phyloP scores from a whole-genome alignment of 2,329 filamentous ascomycete genomes.

The Ascochyta pisi region DNA sequence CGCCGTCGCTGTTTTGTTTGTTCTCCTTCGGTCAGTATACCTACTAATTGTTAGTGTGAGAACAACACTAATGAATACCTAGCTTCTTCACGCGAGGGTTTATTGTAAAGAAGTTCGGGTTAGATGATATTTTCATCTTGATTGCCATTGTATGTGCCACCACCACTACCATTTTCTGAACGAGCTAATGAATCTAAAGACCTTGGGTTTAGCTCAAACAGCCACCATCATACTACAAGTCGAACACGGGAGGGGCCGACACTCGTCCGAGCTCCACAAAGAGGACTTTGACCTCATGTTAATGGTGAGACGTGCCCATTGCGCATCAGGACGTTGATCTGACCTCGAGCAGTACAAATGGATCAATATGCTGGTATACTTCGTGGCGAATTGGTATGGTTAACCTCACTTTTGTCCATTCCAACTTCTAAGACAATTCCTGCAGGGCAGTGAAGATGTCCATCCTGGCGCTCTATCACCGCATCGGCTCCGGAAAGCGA shows the following conservation, averaged over 20 bases:
- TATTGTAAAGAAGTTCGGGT: constrained; percentile 35
- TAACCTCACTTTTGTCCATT: no score
- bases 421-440: neutral
- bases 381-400: constrained; percentile 36
- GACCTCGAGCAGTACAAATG: constrained; percentile 31
- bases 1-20: constrained; percentile 28
- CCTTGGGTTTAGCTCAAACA: constrained; percentile 35
- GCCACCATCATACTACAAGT: constrained; percentile 35
- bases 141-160: constrained; percentile 27
- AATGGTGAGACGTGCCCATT: constrained; percentile 20
- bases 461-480: constrained; percentile 37
- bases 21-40: constrained; percentile 30
- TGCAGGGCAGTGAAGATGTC: constrained; percentile 42
- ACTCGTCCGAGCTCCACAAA: constrained; percentile 25
- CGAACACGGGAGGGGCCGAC: constrained; percentile 32
- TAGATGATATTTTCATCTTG: constrained; percentile 37
- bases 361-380: constrained; percentile 38
- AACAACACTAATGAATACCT: neutral
- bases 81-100: constrained; percentile 36
- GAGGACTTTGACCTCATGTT: constrained; percentile 32
- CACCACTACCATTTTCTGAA: no score
- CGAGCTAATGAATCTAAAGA: constrained; percentile 3
- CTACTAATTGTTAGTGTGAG: neutral
- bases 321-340: constrained; percentile 1
- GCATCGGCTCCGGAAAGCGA: constrained; percentile 33